Evolutionary conservation across 164 flowering plant genomes (phyloP), one percentile per base, ranked within the genome.

Genomic region (Cinnamomum micranthum): DNA sequence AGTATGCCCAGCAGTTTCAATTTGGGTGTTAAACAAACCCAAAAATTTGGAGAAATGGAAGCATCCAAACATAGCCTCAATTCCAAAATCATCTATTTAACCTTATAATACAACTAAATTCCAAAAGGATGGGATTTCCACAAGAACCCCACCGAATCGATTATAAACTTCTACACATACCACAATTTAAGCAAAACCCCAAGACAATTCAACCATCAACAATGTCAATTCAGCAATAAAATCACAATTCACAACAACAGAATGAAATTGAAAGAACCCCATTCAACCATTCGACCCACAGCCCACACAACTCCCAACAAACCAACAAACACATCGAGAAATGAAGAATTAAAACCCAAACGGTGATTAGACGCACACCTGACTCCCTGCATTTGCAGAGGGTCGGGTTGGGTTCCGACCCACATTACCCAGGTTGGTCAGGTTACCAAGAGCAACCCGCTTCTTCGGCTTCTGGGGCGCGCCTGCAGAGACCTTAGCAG

Each of bases 381-480:
- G 75, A 60, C 69, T 71, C 75, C 74, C 81, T 6, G 22, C 13
- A 22, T 47, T 25, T 25, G 51, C 64, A 22, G 69, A 24, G n/a
- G 63, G 64, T 35, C 74, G 72, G 50, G 55, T 47, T 62, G 72
- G 41, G 71, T 65, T 71, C 11, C 65, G 74, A 65, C 71, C 50
- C 2, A 17, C 71, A 55, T 68, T 71, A 65, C 13, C 58, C 13
- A 76, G 75, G 74, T 81, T 81, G 17, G 84, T 81, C 13, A 81
- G 19, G 71, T 78, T 78, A 31, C 62, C 28, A 24, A 81, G 79
- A 71, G 84, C 81, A 7, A 77, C 75, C 47, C 84, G 73, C 60
- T 79, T 81, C 84, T 78, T 81, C 6, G 75, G 79, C 71, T 81
- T 77, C 50, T 76, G 75, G 0, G 77, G 63, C n/a, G 31, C 73